Evolutionary conservation across 2,329 filamentous ascomycete species (phyloP).

Genomic region (Trichoderma aggressivum): DNA sequence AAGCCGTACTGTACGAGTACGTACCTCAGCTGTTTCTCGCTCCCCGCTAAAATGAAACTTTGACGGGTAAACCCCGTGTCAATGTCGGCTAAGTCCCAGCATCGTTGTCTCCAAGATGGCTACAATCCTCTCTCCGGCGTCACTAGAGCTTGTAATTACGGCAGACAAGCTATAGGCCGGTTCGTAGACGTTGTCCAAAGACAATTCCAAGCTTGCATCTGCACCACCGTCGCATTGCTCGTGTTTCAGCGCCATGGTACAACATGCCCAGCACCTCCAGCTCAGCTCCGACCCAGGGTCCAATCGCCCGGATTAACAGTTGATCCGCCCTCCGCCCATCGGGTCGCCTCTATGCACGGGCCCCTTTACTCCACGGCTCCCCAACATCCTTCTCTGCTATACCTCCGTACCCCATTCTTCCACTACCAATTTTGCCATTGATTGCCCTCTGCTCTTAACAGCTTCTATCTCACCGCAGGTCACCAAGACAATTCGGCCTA

Average conservation of each 20-base stretch:
- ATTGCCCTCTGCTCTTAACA: conserved; percentile 38
- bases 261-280: background rate
- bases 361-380: conserved; percentile 24
- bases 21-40: background rate
- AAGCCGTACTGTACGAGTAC: no score
- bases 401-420: conserved; percentile 28
- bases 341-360: conserved; percentile 26
- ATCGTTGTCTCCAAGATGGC: conserved; percentile 18
- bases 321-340: conserved; percentile 18
- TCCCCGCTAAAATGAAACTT: conserved; percentile 3
- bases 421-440: conserved; percentile 44
- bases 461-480: conserved; percentile 24
- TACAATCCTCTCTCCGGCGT: background rate
- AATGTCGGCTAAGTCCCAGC: conserved; percentile 30
- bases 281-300: background rate
- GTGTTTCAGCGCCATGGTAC: background rate
- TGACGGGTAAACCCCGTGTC: conserved; percentile 30
- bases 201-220: background rate
- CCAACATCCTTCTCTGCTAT: conserved; percentile 26
- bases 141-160: background rate
- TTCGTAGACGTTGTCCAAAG: background rate
- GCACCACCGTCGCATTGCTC: background rate
- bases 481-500: conserved; percentile 13
- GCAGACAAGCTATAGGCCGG: background rate
- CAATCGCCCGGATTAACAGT: conserved; percentile 17